Base-by-base conservation (phyloP, 306 rosid genomes). In the Cyamopsis tetragonoloba region DNA sequence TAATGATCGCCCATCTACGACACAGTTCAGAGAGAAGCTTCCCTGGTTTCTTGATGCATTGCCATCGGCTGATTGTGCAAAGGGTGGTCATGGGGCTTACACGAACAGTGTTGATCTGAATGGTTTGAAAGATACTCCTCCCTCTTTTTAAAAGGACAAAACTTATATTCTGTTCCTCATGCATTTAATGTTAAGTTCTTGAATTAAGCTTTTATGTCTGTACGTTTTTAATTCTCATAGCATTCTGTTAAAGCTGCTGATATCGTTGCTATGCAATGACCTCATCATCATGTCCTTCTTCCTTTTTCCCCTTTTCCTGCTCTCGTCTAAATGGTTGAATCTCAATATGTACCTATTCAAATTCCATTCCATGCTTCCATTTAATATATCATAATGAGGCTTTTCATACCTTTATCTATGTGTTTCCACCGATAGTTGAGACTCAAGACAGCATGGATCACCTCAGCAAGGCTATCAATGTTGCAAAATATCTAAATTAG, bases 51-150 rank as follows among this genome's bases (percentile, higher is more conserved):
- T 92, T 63, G 75, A 89, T 81, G 95, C 98, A 12, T 71, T 92
- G 74, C 96, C 98, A 71, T 92, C 98, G 27, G 96, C 98, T 70
- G 98, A 92, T 81, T 92, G 98, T 83, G 98, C 98, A 51, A 92
- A 92, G 85, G 96, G 96, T 76, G 98, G 98, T 67, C 98, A 92
- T 74, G 98, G 98, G 70, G 98, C 98, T 70, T 92, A 92, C 82
- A 87, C 98, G 80, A 92, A 86, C 70, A 92, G 98, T 80, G 80
- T 92, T 55, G 92, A 92, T 88, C 81, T 92, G 57, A 83, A 84
- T 60, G 98, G 98, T 89, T 53, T 57, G 85, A 69, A 46, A 44
- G 50, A 79, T 51, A 22, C 44, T 42, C 51, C 72, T 26, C 72
- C 42, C 38, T 54, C 77, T 63, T 66, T 63, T 15, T 43, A 47